Base-by-base conservation (phyloP, 2,329 filamentous ascomycete species). In the Herpomyces periplanetae region DNA sequence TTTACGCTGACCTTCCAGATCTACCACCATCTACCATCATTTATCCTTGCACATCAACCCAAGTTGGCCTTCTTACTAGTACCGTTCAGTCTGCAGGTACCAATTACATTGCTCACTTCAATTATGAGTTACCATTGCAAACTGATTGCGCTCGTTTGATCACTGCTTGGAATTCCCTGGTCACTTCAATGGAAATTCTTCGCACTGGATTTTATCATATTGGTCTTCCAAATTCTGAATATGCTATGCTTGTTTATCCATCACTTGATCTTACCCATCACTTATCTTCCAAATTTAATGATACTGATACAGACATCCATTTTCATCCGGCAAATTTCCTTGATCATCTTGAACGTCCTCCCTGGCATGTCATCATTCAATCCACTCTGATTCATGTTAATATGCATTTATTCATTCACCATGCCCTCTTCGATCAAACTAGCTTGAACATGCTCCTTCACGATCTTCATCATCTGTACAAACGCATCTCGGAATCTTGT, bases 391-490 rank as follows among this genome's bases (percentile, higher is more conserved):
- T 24, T 0, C 16, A 21, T 0, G 16, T 17, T 3, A 27, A 30
- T 3, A 31, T 54, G 15, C 37, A 47, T 17, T 30, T 59, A 9
- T 50, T 44, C 5, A 44, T 69, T 2, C 62, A 84, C 25, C 73
- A 88, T 37, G 64, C 65, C 1, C 41, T 88, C 0, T 88, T 84
- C 27, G 73, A 88, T 39, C 73, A 69, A 0, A 46, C 54, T 15
- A 71, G 68, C 5, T 39, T 88, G 5, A 42, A 51, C 3, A 30
- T 44, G 1, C 45, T 88, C 1, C 36, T 87, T 2, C 30, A 41
- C 0, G 51, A 62, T 27, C 41, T 85, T 6, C 29, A 36, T 2
- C 29, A 27, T 13, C 29, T 34, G 5, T 43, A 50, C 13, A 23
- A 30, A 5, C 34, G 30, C 3, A n/a, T n/a, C n/a, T n/a, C n/a